These are phyloP conservation scores for Gossypium davidsonii DNA, from an alignment of 441 rosid species.

Conservation along the genomic window DNA sequence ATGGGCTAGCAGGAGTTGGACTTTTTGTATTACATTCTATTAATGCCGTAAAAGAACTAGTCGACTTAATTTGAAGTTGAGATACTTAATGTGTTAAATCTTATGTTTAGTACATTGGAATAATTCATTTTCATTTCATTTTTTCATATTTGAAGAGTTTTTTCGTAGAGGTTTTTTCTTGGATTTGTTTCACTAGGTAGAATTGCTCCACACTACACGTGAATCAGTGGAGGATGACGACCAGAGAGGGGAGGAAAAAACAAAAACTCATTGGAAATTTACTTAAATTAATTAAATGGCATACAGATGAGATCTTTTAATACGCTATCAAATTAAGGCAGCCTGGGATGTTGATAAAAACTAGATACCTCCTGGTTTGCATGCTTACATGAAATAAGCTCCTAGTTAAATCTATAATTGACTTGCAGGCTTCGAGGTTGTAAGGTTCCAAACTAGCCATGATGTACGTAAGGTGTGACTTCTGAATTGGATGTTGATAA, in stretches of 20 bases:
- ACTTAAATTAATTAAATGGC: background rate
- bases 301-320: background rate
- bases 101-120: slow-evolving; percentile 1
- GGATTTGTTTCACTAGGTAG: background rate
- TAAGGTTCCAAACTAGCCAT: background rate
- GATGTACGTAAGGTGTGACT: slow-evolving; percentile 15
- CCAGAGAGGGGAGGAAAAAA: background rate
- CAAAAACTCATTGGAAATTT: background rate
- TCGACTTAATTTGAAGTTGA: slow-evolving; percentile 6
- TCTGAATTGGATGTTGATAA: slow-evolving; percentile 15
- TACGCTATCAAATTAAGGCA: background rate
- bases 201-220: background rate
- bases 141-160: background rate
- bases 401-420: slow-evolving; percentile 5
- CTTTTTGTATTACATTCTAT: background rate
- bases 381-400: background rate
- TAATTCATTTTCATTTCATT: background rate
- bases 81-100: background rate
- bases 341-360: background rate
- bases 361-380: background rate
- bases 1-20: background rate
- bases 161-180: background rate
- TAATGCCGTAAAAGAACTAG: background rate
- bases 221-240: background rate
- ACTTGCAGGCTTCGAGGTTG: background rate